Evolutionary conservation across 2,329 filamentous ascomycete genomes (phyloP).

Genomic region (Cadophora malorum): DNA sequence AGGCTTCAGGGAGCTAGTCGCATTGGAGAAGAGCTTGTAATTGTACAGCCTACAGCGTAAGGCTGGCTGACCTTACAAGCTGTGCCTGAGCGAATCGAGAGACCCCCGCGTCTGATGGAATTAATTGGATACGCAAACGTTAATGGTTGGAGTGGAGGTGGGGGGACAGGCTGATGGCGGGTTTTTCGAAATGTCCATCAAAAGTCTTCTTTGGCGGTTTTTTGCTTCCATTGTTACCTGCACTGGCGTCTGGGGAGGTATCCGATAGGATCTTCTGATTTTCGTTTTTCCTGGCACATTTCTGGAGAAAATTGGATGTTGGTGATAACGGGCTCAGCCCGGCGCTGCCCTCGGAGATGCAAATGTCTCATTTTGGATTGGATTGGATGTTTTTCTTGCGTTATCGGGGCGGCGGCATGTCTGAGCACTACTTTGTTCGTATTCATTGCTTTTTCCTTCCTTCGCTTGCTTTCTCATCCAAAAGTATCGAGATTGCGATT

Average conservation of each 20-base stretch:
- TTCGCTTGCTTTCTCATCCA: background rate
- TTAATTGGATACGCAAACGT: slow-evolving; percentile 1
- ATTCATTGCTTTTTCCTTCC: slow-evolving; percentile 14
- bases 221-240: slow-evolving; percentile 15
- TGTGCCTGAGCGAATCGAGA: slow-evolving; percentile 10
- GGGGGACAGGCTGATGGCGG: background rate
- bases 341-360: slow-evolving; percentile 5
- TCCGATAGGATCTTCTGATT: slow-evolving; percentile 2
- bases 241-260: background rate
- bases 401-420: slow-evolving; percentile 10
- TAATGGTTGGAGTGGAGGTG: slow-evolving; percentile 13
- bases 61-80: background rate
- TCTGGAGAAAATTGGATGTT: background rate
- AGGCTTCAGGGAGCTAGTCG: slow-evolving; percentile 58
- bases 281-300: background rate
- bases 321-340: background rate
- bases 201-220: slow-evolving; percentile 18
- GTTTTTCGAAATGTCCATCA: slow-evolving; percentile 7
- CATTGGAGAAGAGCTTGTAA: slow-evolving; percentile 54
- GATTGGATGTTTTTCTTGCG: background rate
- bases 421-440: slow-evolving; percentile 3
- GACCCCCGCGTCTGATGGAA: slow-evolving; percentile 6
- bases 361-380: slow-evolving; percentile 3
- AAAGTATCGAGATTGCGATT: slow-evolving; percentile 3
- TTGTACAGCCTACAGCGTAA: background rate